A percentile compares a stretch with the other conserved stretches of the same genome.
Evolutionary conservation across 495 filamentous ascomycete genomes (phyloP).

Genomic region (Neurospora discreta): DNA sequence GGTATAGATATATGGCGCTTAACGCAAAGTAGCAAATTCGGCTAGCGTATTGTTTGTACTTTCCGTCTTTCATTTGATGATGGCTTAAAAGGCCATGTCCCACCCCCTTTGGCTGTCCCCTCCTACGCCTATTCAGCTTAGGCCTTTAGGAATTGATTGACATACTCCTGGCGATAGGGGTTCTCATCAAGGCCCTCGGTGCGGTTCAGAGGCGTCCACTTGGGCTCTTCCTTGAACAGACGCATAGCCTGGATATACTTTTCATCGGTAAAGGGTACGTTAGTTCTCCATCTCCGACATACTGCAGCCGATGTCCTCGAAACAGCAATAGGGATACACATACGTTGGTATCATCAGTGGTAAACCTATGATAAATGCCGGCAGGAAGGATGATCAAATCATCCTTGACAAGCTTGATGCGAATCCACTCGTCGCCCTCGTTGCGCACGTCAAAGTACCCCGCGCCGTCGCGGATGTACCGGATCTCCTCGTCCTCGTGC

Average conservation of each 20-base stretch:
- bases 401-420: slow-evolving; percentile 63
- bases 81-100: neutral
- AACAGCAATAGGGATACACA: slow-evolving; percentile 6
- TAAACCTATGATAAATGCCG: slow-evolving; percentile 97
- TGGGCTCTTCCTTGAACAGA: slow-evolving; percentile 96
- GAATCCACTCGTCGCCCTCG: slow-evolving; percentile 65
- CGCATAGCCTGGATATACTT: slow-evolving; percentile 90
- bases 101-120: neutral
- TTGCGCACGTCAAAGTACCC: slow-evolving; percentile 92
- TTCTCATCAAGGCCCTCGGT: slow-evolving; percentile 68
- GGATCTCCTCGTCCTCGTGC: slow-evolving; percentile 97
- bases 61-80: neutral
- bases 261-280: neutral
- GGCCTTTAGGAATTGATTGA: slow-evolving; percentile 29
- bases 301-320: neutral
- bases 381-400: slow-evolving; percentile 78
- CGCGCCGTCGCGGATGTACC: slow-evolving; percentile 83
- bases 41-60: neutral
- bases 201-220: slow-evolving; percentile 93
- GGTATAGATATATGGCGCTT: neutral
- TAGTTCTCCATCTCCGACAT: neutral
- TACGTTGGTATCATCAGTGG: slow-evolving; percentile 84
- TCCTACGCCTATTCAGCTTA: neutral
- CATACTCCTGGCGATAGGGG: slow-evolving; percentile 63
- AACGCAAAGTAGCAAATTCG: neutral